Conservation (phyloP, 495 filamentous ascomycete species). For the Aspergillus leporis region DNA sequence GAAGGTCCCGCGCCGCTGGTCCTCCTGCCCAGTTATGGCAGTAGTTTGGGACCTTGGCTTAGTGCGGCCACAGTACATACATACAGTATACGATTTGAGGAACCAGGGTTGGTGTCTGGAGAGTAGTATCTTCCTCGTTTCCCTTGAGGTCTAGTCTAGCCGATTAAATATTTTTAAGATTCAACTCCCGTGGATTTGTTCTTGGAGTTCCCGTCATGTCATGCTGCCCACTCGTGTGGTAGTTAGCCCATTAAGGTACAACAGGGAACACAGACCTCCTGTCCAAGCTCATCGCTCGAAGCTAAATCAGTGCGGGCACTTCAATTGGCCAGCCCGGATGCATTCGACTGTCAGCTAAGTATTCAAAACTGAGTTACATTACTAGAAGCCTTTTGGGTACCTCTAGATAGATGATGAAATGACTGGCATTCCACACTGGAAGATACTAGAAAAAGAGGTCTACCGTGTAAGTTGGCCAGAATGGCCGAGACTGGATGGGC, state of each 20-base stretch:
- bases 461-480: background rate
- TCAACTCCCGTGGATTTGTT: no score
- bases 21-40: background rate
- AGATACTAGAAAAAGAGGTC: background rate
- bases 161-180: no score
- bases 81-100: background rate
- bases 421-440: background rate
- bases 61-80: no score
- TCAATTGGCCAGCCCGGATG: slow-evolving; percentile 5
- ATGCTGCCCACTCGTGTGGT: slow-evolving; percentile 7
- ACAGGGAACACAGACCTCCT: slow-evolving; percentile 17
- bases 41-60: background rate
- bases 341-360: background rate
- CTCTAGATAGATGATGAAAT: background rate
- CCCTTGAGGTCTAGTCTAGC: no score
- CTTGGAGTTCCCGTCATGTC: no score
- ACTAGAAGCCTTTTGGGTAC: background rate
- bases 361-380: background rate
- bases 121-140: background rate
- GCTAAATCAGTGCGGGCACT: background rate
- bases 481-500: background rate
- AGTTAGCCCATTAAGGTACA: slow-evolving; percentile 7
- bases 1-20: background rate
- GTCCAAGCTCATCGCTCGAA: slow-evolving; percentile 15
- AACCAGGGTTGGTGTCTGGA: background rate